Evolutionary conservation across 176 grass and related monocot species (phyloP), one percentile per base, ranked within the genome.

Genomic region (Oryza australiensis): DNA sequence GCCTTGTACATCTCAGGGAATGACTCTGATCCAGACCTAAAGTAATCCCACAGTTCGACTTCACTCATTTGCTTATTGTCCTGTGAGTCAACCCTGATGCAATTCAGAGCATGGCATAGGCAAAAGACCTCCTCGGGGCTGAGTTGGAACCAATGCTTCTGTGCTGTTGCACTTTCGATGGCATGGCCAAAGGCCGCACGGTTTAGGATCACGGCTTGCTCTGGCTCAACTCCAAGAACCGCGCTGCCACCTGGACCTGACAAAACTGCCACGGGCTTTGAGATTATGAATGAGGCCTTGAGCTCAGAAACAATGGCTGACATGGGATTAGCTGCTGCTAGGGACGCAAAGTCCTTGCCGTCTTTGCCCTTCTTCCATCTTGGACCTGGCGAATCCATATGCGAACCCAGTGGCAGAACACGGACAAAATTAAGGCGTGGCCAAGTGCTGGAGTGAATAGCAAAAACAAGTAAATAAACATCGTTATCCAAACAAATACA

Each of bases 51-150:
- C 43, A 97, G 32, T 71, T 88, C 82, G 53, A 2, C 5, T 43
- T 63, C 23, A 3, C 6, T 43, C 18, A 90, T 15, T 11, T 18
- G 72, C 11, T 4, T 63, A 18, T 73, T n/a, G 14, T 46, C 26
- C 9, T 40, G 73, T 1, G 74, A 72, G 16, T 66, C 15, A 40
- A 97, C 74, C 1, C 37, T 18, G 59, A 94, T 28, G 49, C 91
- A 94, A 18, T 65, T 76, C 1, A 94, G 16, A 77, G 27, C 64
- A 49, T 85, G 85, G 59, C 18, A 81, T 5, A 92, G 72, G 68
- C 92, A 97, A 68, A 97, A 97, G 18, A 87, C 32, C 80, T 97
- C 92, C 66, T 94, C 91, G 1, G 82, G 45, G 7, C 88, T 84
- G 28, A 91, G 49, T 69, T 97, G 86, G 74, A 92, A 90, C 70